These are phyloP conservation scores for Cyberlindnera maritima DNA, from an alignment of 805 yeast species.

Conservation along the genomic window DNA sequence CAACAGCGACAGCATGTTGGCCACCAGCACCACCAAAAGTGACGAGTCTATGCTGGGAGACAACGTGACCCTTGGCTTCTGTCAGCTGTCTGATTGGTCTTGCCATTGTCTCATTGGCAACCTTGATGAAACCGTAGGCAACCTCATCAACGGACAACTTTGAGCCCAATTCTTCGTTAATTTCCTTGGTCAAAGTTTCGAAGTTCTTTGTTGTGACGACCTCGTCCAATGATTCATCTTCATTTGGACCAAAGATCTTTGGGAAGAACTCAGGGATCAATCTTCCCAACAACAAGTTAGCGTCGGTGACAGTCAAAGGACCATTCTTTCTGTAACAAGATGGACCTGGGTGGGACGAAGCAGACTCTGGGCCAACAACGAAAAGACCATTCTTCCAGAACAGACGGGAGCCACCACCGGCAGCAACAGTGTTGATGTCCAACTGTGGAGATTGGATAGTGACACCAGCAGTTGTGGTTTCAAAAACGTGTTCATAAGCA, in stretches of 20 bases:
- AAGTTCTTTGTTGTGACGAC: constrained; percentile 45
- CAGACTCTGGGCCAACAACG: constrained; percentile 47
- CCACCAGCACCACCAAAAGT: constrained; percentile 96
- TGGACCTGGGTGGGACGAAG: constrained; percentile 48
- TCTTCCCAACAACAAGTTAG: constrained; percentile 42
- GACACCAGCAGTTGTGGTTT: constrained; percentile 37
- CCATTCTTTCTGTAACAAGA: constrained; percentile 48
- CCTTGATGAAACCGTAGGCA: constrained; percentile 77
- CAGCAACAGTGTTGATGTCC: constrained; percentile 37
- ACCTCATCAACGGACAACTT: constrained; percentile 59
- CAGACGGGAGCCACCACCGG: constrained; percentile 37
- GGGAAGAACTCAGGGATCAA: constrained; percentile 41
- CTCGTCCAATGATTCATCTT: constrained; percentile 37
- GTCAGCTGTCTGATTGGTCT: constrained; percentile 83
- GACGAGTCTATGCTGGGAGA: constrained; percentile 66
- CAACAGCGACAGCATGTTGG: constrained; percentile 80
- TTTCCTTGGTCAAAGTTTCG: constrained; percentile 47
- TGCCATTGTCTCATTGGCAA: constrained; percentile 89
- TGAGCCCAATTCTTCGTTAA: constrained; percentile 44
- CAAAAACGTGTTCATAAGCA: constrained; percentile 30
- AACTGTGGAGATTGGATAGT: constrained; percentile 40
- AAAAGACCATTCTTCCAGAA: constrained; percentile 35
- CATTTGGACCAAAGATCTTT: constrained; percentile 44
- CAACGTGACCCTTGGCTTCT: constrained; percentile 76
- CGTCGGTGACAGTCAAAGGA: constrained; percentile 46